These are phyloP conservation scores for Starmerella potacharoeniae DNA, from an alignment of 805 yeast genomes.

Conservation along the genomic window DNA sequence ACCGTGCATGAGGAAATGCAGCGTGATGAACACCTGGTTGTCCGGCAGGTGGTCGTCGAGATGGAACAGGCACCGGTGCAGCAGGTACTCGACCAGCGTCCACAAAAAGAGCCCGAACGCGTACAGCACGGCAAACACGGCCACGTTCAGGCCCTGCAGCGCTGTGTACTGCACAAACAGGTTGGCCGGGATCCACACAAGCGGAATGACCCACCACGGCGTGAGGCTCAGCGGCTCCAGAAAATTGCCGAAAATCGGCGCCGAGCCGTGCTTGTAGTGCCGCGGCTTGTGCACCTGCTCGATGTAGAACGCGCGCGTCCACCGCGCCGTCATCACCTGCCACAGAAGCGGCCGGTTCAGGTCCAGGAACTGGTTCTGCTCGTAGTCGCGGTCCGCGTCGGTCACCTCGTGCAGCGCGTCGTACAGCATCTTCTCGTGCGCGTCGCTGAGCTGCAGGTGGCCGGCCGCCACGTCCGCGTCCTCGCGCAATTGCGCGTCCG, in stretches of 20 bases:
- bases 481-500: conserved; percentile 34
- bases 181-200: conserved; percentile 77
- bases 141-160: conserved; percentile 33
- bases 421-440: conserved; percentile 16
- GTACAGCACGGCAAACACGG: conserved; percentile 40
- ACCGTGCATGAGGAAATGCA: conserved; percentile 90
- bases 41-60: conserved; percentile 80
- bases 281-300: conserved; percentile 97
- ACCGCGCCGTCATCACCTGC: conserved; percentile 68
- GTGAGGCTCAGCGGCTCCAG: conserved; percentile 84
- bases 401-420: conserved; percentile 57
- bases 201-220: conserved; percentile 89
- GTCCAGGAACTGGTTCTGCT: conserved; percentile 77
- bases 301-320: conserved; percentile 78
- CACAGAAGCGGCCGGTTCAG: conserved; percentile 65
- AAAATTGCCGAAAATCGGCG: conserved; percentile 89
- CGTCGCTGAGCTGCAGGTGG: conserved; percentile 16
- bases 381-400: conserved; percentile 57
- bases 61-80: conserved; percentile 91
- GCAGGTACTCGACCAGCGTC: conserved; percentile 79
- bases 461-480: conserved; percentile 50
- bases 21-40: conserved; percentile 55
- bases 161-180: conserved; percentile 52
- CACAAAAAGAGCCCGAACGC: conserved; percentile 75
- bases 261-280: conserved; percentile 95